phyloP scores from a whole-genome alignment of 164 flowering plant species.

The Euptelea pleiosperma region DNA sequence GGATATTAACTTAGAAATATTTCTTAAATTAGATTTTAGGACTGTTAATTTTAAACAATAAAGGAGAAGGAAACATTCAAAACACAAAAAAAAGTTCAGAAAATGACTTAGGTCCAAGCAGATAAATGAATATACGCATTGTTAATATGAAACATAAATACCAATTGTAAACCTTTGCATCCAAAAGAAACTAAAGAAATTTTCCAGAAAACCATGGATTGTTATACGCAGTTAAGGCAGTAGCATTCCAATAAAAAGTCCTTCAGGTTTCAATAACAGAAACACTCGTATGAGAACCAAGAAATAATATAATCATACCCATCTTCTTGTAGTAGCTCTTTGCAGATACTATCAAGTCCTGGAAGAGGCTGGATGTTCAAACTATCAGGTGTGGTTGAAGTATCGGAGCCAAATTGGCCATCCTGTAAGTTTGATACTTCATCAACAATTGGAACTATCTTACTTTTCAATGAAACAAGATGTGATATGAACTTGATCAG shows the following conservation, averaged over 20 bases:
- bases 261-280: background rate
- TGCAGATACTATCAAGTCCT: conserved; percentile 70
- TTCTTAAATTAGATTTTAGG: too few species aligned
- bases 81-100: too few species aligned
- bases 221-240: background rate
- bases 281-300: background rate
- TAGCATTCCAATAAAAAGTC: background rate
- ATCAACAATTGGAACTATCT: background rate
- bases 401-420: conserved; percentile 24
- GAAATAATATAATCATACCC: conserved; percentile 55
- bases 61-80: too few species aligned
- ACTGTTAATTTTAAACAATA: too few species aligned
- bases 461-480: background rate
- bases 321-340: conserved; percentile 72
- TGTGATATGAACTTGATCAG: conserved; percentile 2
- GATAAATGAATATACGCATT: too few species aligned
- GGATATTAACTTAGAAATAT: too few species aligned
- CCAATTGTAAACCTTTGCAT: too few species aligned
- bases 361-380: conserved; percentile 70
- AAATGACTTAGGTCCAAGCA: too few species aligned
- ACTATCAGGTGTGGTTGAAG: conserved; percentile 18
- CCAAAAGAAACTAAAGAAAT: too few species aligned
- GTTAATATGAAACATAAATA: too few species aligned
- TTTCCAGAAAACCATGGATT: too few species aligned
- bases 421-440: conserved; percentile 34